A percentile compares a stretch with the other conserved stretches of the same genome.
phyloP scores from a whole-genome alignment of 768 basidiomycete genomes.

The Cyathus striatus region DNA sequence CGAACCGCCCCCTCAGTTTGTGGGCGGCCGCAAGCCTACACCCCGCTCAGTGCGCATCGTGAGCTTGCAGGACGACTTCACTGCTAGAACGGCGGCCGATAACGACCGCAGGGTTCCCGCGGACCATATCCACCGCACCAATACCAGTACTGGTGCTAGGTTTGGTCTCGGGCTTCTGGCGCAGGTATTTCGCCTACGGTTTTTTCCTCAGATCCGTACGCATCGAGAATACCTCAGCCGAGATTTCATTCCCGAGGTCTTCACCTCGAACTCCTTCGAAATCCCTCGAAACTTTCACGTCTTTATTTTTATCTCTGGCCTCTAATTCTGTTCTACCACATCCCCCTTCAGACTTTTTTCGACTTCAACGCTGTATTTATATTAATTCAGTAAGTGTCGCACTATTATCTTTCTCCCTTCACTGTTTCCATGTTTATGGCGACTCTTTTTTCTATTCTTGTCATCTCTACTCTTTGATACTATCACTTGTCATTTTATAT shows the following conservation, averaged over 20 bases:
- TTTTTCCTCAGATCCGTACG: constrained; percentile 26
- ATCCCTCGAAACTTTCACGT: constrained; percentile 48
- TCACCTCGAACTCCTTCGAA: constrained; percentile 63
- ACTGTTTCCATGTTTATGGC: too few species aligned
- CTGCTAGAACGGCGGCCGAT: constrained; percentile 23
- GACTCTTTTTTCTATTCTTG: too few species aligned
- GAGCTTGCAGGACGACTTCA: constrained; percentile 51
- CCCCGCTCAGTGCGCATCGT: constrained; percentile 82
- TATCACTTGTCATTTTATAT: constrained; percentile 6
- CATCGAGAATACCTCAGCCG: constrained; percentile 42
- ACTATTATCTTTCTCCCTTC: too few species aligned
- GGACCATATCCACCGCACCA: constrained; percentile 41
- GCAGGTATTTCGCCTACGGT: constrained; percentile 34
- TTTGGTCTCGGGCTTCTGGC: constrained; percentile 58
- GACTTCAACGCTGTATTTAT: constrained; percentile 89
- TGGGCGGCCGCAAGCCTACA: constrained; percentile 71
- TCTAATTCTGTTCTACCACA: constrained; percentile 64
- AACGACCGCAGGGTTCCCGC: constrained; percentile 42
- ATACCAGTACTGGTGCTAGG: constrained; percentile 37
- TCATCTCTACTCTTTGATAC: too few species aligned
- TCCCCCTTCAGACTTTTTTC: constrained; percentile 77
- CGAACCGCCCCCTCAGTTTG: constrained; percentile 22
- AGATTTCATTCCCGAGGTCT: constrained; percentile 63
- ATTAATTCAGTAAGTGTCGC: constrained; percentile 66
- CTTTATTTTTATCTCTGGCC: constrained; percentile 68